Evolutionary conservation across 441 rosid genomes (phyloP), one percentile per base, ranked within the genome.

Genomic region (Melastoma candidum): DNA sequence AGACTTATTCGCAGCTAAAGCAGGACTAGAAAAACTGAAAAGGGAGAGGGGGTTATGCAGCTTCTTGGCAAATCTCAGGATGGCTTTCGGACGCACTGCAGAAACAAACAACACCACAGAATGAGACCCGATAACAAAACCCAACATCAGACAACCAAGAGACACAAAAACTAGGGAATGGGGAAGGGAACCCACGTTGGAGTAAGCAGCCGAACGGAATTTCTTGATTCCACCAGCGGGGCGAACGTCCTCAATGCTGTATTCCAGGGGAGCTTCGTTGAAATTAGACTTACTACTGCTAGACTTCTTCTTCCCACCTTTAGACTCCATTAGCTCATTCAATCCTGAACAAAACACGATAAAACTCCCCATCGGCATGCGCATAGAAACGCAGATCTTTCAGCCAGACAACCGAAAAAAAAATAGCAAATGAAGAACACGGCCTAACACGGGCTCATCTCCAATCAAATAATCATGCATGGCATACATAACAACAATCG

Each of bases 261-360:
- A 87, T 59, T 87, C 94, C 27, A 87, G 94, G 49, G 96, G 90
- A 73, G 96, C 94, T 82, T 87, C 94, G 74, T 81, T 84, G 75
- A 74, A 77, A 22, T 75, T 59, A 3, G 78, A 65, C 71, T 69
- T 80, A 77, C 79, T 69, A 71, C 25, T 75, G 54, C 72, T 71
- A 49, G 84, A 82, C 80, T 76, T 83, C 79, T 82, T 80, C 56
- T 82, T 82, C 59, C 96, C 90, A 60, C 87, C 85, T 83, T 87
- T 81, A 1, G 87, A 74, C 76, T 87, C 90, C 96, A 87, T 87
- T 80, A 72, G 83, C 66, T 68, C 96, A 84, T 87, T 56, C 87
- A 79, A 58, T 53, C 54, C 46, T 67, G 41, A 36, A 6, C 6
- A 36, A 36, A 6, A 36, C 1, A 36, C 6, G 41, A 9, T 9